Evolutionary conservation across 805 yeast species (phyloP).

Genomic region (Starmerella potacharoeniae): DNA sequence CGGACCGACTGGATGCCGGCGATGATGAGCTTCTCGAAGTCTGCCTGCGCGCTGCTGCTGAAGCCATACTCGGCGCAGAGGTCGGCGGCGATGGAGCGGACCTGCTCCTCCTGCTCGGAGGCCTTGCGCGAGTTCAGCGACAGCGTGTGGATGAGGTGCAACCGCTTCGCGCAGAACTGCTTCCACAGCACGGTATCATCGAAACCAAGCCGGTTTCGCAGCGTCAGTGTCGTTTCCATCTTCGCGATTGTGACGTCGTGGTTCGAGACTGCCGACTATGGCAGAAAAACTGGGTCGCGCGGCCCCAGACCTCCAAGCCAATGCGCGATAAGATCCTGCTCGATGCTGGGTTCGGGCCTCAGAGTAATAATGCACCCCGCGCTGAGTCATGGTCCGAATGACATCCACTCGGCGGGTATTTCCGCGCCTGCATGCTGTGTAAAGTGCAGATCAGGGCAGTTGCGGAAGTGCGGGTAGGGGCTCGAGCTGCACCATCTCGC

Average conservation of each 20-base stretch:
- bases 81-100: slow-evolving; percentile 63
- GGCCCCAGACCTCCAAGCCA: not conserved
- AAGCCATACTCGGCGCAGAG: slow-evolving; percentile 70
- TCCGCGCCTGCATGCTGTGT: not conserved
- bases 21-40: slow-evolving; percentile 79
- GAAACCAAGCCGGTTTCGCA: slow-evolving; percentile 57
- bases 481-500: not conserved
- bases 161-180: slow-evolving; percentile 75
- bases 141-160: slow-evolving; percentile 74
- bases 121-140: slow-evolving; percentile 62
- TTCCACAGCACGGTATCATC: slow-evolving; percentile 80
- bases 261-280: not conserved
- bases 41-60: slow-evolving; percentile 44
- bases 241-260: not conserved
- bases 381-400: not conserved
- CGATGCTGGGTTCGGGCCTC: slow-evolving; percentile 1
- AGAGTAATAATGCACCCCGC: not conserved
- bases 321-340: not conserved
- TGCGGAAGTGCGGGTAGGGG: not conserved
- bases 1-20: slow-evolving; percentile 92
- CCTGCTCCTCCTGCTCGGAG: slow-evolving; percentile 80
- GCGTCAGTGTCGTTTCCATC: slow-evolving; percentile 37
- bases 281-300: too few relatives aligned
- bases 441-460: not conserved
- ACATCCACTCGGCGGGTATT: not conserved